phyloP scores from a whole-genome alignment of 495 filamentous ascomycete species.

The Daldinia childiae region DNA sequence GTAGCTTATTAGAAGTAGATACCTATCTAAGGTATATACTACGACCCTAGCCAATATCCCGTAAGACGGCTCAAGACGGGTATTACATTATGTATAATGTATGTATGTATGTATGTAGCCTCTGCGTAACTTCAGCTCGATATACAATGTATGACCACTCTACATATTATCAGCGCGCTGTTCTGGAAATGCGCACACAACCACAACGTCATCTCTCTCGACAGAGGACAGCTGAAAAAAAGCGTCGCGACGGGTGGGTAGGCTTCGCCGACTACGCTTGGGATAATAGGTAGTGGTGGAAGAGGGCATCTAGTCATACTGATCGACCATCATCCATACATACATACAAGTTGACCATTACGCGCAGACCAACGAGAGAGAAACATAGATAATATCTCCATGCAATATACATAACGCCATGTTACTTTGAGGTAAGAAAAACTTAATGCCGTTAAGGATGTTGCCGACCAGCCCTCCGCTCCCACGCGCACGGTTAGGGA shows the following conservation, averaged over 20 bases:
- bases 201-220: conserved; percentile 16
- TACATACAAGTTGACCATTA: conserved; percentile 13
- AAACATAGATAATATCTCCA: conserved; percentile 4
- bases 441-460: conserved; percentile 28
- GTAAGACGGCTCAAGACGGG: conserved; percentile 25
- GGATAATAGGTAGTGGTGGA: background rate
- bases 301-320: conserved; percentile 11
- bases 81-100: background rate
- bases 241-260: background rate
- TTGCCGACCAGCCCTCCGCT: conserved; percentile 26
- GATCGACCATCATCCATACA: conserved; percentile 7
- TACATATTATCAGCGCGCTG: conserved; percentile 4
- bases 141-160: background rate
- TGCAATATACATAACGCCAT: conserved; percentile 32
- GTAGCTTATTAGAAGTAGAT: conserved; percentile 10
- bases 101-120: background rate
- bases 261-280: conserved; percentile 13
- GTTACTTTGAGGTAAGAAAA: conserved; percentile 24
- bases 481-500: conserved; percentile 35
- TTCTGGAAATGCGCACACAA: conserved; percentile 10
- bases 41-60: background rate
- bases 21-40: background rate
- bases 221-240: conserved; percentile 7
- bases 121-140: conserved; percentile 11
- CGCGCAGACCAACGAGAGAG: conserved; percentile 11